phyloP scores from a whole-genome alignment of 768 basidiomycete species.

The Amanita molliuscula region DNA sequence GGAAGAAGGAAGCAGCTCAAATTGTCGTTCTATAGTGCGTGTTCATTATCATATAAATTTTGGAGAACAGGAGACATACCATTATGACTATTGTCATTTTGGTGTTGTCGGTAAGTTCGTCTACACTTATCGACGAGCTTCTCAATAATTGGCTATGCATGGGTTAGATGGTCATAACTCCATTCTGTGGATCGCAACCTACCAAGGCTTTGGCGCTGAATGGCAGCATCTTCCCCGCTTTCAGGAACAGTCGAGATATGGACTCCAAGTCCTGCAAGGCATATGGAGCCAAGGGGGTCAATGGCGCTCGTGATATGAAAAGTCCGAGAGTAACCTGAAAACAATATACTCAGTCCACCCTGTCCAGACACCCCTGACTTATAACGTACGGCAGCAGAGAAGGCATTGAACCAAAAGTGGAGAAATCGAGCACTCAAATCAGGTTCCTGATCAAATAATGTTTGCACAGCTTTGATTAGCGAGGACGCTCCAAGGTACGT shows the following conservation, averaged over 20 bases:
- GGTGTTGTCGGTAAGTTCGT: conserved; percentile 29
- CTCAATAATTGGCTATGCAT: conserved; percentile 40
- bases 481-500: conserved; percentile 51
- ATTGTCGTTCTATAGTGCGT: conserved; percentile 11
- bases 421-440: conserved; percentile 56
- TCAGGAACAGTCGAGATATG: conserved; percentile 44
- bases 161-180: background rate
- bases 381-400: conserved; percentile 55
- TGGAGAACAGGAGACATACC: conserved; percentile 6
- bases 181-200: conserved; percentile 13
- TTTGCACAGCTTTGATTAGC: conserved; percentile 46
- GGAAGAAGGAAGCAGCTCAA: conserved; percentile 25
- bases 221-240: conserved; percentile 47
- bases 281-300: conserved; percentile 43
- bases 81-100: background rate
- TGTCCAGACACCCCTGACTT: too few species aligned
- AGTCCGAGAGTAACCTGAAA: conserved; percentile 52
- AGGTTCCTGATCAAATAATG: conserved; percentile 45
- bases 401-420: conserved; percentile 68
- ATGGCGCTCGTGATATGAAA: conserved; percentile 52
- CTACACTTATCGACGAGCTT: conserved; percentile 44
- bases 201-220: conserved; percentile 53
- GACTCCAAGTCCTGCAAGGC: conserved; percentile 54
- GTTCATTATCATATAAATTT: conserved; percentile 6
- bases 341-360: background rate